phyloP scores from a whole-genome alignment of 2,329 filamentous ascomycete genomes.

The Colletotrichum melonis region DNA sequence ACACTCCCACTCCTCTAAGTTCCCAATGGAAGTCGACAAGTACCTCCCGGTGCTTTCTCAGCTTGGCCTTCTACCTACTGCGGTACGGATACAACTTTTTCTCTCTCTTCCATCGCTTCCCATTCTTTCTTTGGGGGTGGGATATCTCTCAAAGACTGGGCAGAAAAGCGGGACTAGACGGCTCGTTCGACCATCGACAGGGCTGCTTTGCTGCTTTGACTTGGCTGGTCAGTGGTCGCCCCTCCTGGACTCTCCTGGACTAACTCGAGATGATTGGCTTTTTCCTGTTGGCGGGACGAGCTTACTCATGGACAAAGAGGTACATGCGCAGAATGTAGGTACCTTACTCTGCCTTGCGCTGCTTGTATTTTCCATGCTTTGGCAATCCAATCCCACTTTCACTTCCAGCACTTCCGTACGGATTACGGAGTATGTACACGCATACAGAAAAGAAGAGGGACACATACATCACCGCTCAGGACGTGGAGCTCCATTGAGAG shows the following conservation, averaged over 20 bases:
- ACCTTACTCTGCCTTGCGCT: background rate
- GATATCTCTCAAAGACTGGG: constrained; percentile 13
- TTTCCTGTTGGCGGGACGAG: constrained; percentile 20
- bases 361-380: constrained; percentile 14
- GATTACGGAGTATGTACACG: background rate
- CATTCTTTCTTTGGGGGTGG: background rate
- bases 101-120: background rate
- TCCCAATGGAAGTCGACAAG: constrained; percentile 1
- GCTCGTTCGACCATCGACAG: constrained; percentile 6
- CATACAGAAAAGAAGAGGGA: constrained; percentile 24
- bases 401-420: constrained; percentile 31
- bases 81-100: background rate
- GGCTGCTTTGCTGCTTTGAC: constrained; percentile 30
- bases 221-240: background rate
- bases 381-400: constrained; percentile 15
- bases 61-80: background rate
- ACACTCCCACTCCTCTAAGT: constrained; percentile 13
- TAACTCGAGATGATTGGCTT: constrained; percentile 20
- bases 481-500: constrained; percentile 17
- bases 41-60: background rate
- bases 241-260: background rate
- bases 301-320: constrained; percentile 31
- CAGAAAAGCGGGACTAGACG: constrained; percentile 22
- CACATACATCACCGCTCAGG: constrained; percentile 26
- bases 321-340: background rate